Evolutionary conservation across 306 rosid genomes (phyloP).

Genomic region (Cucurbita maxima): DNA sequence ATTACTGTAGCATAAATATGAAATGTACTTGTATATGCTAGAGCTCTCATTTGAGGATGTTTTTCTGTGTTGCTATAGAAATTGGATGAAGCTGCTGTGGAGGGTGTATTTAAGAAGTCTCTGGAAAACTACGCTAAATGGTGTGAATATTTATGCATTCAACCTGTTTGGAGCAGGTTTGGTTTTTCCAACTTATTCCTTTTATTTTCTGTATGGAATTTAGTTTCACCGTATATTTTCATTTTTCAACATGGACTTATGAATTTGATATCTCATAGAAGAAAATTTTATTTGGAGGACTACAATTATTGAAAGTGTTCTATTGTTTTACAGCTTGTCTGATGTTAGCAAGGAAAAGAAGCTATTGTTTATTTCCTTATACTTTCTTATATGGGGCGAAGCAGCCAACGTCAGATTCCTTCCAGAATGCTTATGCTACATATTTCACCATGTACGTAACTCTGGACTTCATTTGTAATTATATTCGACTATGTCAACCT

Average conservation of each 20-base stretch:
- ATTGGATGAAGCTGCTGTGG: constrained; percentile 72
- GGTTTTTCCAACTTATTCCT: neutral
- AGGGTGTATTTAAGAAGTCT: constrained; percentile 43
- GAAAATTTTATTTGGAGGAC: neutral
- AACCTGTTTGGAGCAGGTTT: constrained; percentile 86
- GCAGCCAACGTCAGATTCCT: constrained; percentile 81
- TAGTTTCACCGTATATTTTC: constrained; percentile 1
- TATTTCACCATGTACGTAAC: constrained; percentile 89
- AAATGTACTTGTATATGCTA: neutral
- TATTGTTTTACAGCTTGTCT: constrained; percentile 40
- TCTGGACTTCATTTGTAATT: neutral
- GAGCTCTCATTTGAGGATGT: neutral
- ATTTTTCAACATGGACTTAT: neutral
- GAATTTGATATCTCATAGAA: neutral
- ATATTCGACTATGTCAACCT: neutral
- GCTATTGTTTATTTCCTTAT: constrained; percentile 50
- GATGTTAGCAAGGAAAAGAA: constrained; percentile 57
- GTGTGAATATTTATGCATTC: constrained; percentile 74
- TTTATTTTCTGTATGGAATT: constrained; percentile 8
- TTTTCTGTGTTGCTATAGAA: constrained; percentile 25
- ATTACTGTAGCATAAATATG: neutral
- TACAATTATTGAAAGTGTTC: neutral
- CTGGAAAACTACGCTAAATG: constrained; percentile 79
- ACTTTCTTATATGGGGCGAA: constrained; percentile 92
- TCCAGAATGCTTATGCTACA: constrained; percentile 98